Conservation (phyloP, 768 basidiomycete species). For the Lactifluus echinatus region DNA sequence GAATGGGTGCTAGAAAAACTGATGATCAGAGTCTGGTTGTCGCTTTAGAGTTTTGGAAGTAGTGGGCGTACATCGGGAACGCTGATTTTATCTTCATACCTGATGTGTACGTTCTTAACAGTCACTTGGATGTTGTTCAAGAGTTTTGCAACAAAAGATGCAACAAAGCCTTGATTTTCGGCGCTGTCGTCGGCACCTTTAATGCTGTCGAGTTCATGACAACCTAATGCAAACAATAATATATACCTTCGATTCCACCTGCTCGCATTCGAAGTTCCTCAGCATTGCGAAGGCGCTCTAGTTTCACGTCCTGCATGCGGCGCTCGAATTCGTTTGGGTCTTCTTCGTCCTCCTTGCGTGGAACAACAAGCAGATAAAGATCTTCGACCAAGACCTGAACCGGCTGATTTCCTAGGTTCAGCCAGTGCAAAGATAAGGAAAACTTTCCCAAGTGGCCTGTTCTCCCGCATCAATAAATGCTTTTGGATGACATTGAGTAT, state of each 20-base stretch:
- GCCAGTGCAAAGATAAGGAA: conserved; percentile 80
- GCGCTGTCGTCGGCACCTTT: conserved; percentile 36
- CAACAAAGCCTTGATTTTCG: conserved; percentile 71
- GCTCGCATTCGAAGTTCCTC: conserved; percentile 71
- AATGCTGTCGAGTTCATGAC: not conserved
- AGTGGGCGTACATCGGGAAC: conserved; percentile 70
- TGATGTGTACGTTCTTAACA: conserved; percentile 89
- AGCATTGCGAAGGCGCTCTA: conserved; percentile 81
- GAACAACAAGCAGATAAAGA: conserved; percentile 87
- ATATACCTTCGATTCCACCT: conserved; percentile 41
- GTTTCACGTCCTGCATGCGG: conserved; percentile 76
- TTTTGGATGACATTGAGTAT: not conserved
- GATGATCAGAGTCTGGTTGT: not conserved
- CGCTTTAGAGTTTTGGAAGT: not conserved
- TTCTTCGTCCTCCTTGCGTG: conserved; percentile 56
- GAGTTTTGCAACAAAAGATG: conserved; percentile 79
- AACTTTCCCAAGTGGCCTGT: conserved; percentile 81
- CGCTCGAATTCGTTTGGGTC: conserved; percentile 81
- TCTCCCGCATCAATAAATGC: not conserved
- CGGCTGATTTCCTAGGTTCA: conserved; percentile 81
- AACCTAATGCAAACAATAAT: not conserved
- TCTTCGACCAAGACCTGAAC: conserved; percentile 90
- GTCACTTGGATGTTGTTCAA: conserved; percentile 96
- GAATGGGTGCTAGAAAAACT: conserved; percentile 73
- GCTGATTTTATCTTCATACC: conserved; percentile 92